Percentiles rank a stretch among this genome's conserved stretches.
Evolutionary conservation across 31 red algal genomes (phyloP).

Genomic region (Endocladia muricata): DNA sequence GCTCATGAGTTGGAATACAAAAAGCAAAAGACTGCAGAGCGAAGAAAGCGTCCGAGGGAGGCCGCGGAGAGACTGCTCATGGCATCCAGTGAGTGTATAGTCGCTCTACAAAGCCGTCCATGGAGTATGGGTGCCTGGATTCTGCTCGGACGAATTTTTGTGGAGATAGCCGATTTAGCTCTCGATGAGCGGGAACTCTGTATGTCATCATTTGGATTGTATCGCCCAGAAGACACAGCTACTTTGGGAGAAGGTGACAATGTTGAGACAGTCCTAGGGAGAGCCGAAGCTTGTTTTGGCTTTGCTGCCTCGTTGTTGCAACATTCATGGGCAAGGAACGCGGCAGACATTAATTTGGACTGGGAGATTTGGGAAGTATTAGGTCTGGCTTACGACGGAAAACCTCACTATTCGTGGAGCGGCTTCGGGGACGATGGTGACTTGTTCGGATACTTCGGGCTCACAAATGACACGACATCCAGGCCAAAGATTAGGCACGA

Average conservation of each 20-base stretch:
- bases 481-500: conserved; percentile 27
- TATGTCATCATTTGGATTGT: conserved; percentile 62
- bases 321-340: conserved; percentile 52
- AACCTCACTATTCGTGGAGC: conserved; percentile 29
- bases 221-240: conserved; percentile 30
- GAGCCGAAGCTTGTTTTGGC: conserved; percentile 49
- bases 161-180: conserved; percentile 70
- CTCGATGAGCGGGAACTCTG: conserved; percentile 63
- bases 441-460: conserved; percentile 51
- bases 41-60: conserved; percentile 64
- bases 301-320: conserved; percentile 55
- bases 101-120: conserved; percentile 55
- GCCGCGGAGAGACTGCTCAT: conserved; percentile 40
- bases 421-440: conserved; percentile 68
- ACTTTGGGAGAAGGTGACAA: conserved; percentile 51
- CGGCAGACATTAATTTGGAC: background rate
- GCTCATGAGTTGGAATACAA: conserved; percentile 68
- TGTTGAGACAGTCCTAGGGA: conserved; percentile 31
- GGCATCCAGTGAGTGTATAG: conserved; percentile 59
- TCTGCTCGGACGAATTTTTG: conserved; percentile 66
- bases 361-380: conserved; percentile 23
- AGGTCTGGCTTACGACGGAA: conserved; percentile 29
- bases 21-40: conserved; percentile 65
- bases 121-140: conserved; percentile 74
- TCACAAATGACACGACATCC: conserved; percentile 44